Evolutionary conservation across 75 land plant species (phyloP).

Genomic region (Selaginella tamariscina): DNA sequence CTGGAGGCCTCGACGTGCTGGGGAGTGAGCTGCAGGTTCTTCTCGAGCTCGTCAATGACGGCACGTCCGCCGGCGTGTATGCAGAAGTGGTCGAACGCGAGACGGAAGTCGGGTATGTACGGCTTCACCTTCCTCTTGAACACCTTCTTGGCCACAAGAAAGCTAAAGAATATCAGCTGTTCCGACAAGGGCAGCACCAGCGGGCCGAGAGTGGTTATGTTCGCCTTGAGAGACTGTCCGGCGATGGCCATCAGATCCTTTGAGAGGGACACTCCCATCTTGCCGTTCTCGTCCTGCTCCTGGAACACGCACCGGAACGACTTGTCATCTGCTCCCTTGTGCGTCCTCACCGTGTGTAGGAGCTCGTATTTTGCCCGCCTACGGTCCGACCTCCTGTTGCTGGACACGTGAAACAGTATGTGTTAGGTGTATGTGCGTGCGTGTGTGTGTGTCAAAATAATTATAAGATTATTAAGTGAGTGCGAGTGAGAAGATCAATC

Average conservation of each 20-base stretch:
- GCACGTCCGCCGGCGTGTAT: slow-evolving; percentile 59
- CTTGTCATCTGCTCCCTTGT: slow-evolving; percentile 50
- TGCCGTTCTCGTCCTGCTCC: slow-evolving; percentile 41
- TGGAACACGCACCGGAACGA: slow-evolving; percentile 56
- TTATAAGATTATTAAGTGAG: no score
- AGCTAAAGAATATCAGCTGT: slow-evolving; percentile 48
- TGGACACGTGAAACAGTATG: no score
- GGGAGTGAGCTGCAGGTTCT: slow-evolving; percentile 39
- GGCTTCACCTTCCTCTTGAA: slow-evolving; percentile 41
- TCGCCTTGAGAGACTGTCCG: slow-evolving; percentile 45
- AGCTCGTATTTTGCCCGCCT: slow-evolving; percentile 41
- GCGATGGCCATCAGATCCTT: slow-evolving; percentile 68
- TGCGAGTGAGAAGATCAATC: no score
- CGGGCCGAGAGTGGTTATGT: slow-evolving; percentile 51
- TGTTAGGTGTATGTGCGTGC: no score
- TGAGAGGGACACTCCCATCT: slow-evolving; percentile 45
- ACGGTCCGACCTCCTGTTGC: slow-evolving; percentile 27
- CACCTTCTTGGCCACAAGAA: slow-evolving; percentile 38
- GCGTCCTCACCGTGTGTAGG: slow-evolving; percentile 45
- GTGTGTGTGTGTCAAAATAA: no score
- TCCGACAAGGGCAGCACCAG: slow-evolving; percentile 47
- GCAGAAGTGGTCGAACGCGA: slow-evolving; percentile 56
- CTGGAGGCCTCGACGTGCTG: slow-evolving; percentile 44
- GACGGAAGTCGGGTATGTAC: slow-evolving; percentile 56
- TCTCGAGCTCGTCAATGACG: slow-evolving; percentile 60